Evolutionary conservation across 2,329 filamentous ascomycete species (phyloP).

Genomic region (Monosporascus sp.): DNA sequence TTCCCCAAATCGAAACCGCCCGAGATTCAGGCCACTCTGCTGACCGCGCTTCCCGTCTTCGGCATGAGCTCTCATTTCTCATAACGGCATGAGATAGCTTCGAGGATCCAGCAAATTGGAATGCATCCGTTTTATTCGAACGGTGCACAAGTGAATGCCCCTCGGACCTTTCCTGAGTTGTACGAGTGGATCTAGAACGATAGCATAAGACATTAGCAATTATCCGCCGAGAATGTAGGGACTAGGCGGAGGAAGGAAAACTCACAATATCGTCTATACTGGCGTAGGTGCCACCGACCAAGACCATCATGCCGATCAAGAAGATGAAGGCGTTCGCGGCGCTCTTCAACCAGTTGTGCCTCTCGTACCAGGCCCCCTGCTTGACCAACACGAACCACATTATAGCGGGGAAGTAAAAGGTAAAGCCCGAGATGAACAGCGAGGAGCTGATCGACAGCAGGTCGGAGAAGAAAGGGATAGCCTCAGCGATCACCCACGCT

Average conservation of each 20-base stretch:
- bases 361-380: conserved; percentile 22
- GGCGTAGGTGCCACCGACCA: conserved; percentile 28
- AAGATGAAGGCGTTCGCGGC: conserved; percentile 20
- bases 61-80: no score
- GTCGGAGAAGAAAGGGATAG: conserved; percentile 67
- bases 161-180: background rate
- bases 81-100: no score
- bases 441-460: conserved; percentile 52
- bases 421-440: conserved; percentile 46
- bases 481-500: conserved; percentile 66
- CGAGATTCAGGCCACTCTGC: no score
- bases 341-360: conserved; percentile 20
- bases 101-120: no score
- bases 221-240: background rate
- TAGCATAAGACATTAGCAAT: background rate
- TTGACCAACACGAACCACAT: conserved; percentile 29
- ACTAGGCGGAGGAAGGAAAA: background rate
- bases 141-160: background rate
- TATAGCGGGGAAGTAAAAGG: conserved; percentile 29
- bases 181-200: background rate
- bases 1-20: no score
- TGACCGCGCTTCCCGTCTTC: no score
- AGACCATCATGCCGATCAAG: conserved; percentile 23
- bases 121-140: background rate
- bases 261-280: conserved; percentile 29